Conservation (phyloP, 1,284 basidiomycete genomes). For the Pulveroboletus ridleyi region DNA sequence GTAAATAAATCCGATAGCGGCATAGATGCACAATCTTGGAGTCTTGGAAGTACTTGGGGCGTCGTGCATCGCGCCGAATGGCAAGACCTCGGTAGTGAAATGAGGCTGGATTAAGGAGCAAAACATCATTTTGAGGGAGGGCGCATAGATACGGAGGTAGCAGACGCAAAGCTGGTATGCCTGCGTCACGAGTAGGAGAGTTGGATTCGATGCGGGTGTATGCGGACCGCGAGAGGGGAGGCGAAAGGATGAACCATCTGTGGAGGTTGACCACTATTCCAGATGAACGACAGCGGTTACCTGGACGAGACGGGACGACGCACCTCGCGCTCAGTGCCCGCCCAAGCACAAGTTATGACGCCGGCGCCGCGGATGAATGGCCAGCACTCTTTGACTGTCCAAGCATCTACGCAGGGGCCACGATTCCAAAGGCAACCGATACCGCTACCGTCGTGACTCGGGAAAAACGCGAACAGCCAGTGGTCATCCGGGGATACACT, state of each 20-base stretch:
- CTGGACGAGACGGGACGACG: slow-evolving; percentile 1
- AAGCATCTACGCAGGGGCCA: slow-evolving; percentile 60
- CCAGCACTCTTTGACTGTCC: slow-evolving; percentile 68
- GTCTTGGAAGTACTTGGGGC: slow-evolving; percentile 47
- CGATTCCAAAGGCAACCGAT: slow-evolving; percentile 72
- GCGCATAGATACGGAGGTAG: slow-evolving; percentile 50
- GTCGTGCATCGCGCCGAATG: slow-evolving; percentile 35
- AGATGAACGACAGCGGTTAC: slow-evolving; percentile 4
- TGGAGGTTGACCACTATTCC: slow-evolving; percentile 54
- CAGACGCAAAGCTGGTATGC: slow-evolving; percentile 56
- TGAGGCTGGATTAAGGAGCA: slow-evolving; percentile 52
- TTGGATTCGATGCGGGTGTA: slow-evolving; percentile 54
- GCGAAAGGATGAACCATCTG: slow-evolving; percentile 49
- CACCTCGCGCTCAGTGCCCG: slow-evolving; percentile 66
- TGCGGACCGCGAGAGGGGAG: slow-evolving; percentile 59
- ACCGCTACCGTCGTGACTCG: slow-evolving; percentile 58
- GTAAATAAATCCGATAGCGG: slow-evolving; percentile 69
- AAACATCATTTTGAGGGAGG: slow-evolving; percentile 49
- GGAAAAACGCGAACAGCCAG: slow-evolving; percentile 78
- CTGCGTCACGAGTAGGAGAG: slow-evolving; percentile 63
- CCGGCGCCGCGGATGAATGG: slow-evolving; percentile 55
- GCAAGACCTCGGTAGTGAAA: slow-evolving; percentile 41
- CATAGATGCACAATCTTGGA: slow-evolving; percentile 57
- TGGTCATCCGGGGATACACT: slow-evolving; percentile 39
- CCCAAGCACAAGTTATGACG: slow-evolving; percentile 68